Percentiles rank a stretch among this genome's conserved stretches.
phyloP scores from a whole-genome alignment of 371 early-diverging fungal species.

The Mucor mucedo region DNA sequence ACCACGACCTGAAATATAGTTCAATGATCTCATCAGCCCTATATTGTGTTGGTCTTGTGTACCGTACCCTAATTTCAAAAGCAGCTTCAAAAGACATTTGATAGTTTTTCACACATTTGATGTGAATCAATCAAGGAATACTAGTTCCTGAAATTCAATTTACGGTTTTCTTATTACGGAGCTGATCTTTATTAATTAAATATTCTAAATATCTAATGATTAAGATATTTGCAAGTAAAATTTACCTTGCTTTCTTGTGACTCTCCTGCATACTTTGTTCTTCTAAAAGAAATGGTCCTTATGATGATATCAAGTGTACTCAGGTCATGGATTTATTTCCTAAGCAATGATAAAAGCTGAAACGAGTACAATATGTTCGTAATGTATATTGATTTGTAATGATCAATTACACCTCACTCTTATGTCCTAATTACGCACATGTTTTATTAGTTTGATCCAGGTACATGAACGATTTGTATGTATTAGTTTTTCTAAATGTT shows the following conservation, averaged over 20 bases:
- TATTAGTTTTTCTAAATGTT: no score
- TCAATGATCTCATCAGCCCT: constrained; percentile 7
- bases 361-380: no score
- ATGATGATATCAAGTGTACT: constrained; percentile 1
- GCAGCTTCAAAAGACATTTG: not conserved
- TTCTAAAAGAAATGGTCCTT: not conserved
- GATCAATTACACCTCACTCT: no score
- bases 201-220: not conserved
- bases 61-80: not conserved
- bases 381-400: no score
- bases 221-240: not conserved
- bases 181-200: not conserved
- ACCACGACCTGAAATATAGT: not conserved
- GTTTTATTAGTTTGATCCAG: no score
- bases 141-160: constrained; percentile 9
- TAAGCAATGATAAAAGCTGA: no score
- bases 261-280: not conserved
- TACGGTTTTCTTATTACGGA: not conserved
- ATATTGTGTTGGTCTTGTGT: not conserved
- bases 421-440: no score
- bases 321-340: no score
- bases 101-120: no score
- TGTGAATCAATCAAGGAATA: not conserved
- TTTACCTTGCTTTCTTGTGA: not conserved
- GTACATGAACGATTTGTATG: no score